Evolutionary conservation across 2,329 filamentous ascomycete species (phyloP), one percentile per base, ranked within the genome.

Genomic region (Ceratocystis alfenasii): DNA sequence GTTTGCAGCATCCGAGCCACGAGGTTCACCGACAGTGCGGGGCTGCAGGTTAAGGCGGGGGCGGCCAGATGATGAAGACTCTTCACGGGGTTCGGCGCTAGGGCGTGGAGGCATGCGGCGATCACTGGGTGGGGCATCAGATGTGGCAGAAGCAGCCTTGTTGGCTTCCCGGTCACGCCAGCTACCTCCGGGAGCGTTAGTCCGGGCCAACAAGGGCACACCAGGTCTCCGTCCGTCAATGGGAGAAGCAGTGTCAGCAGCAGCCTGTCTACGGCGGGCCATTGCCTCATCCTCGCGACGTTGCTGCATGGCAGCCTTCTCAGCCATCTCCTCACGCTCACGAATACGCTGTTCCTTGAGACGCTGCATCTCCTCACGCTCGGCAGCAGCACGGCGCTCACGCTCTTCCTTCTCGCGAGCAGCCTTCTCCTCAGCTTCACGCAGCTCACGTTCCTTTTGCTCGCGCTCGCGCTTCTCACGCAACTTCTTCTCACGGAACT

Each of bases 251-350:
- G 48, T 10, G 20, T 45, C 62, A 22, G 44, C 6, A 8, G 45
- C n/a, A 33, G 25, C 20, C 15, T n/a, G 86, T 72, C 81, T 84
- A 75, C 83, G 84, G 71, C 88, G 85, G 70, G 87, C 88, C 76
- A 92, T 85, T 17, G 90, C 92, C 75, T 96, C 92, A 71, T 94
- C 91, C 75, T 95, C 92, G 74, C 89, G 86, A 73, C 90, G 84
- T 71, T 84, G 85, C 77, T 96, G 93, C 70, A 84, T 77, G 12
- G 84, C 84, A 61, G 80, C 82, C 75, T 81, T 83, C 77, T 87
- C 84, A 69, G 82, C 73, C 68, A 78, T 77, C 75, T 91, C 87
- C 76, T 95, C 82, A 66, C 83, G 81, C 75, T 87, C 84, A 74
- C 80, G 79, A 70, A 86, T 83, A 71, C 84, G 80, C 74, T 86